Percentiles rank a stretch among this genome's conserved stretches.
Evolutionary conservation across 306 rosid genomes (phyloP).

Genomic region (Luffa acutangula): DNA sequence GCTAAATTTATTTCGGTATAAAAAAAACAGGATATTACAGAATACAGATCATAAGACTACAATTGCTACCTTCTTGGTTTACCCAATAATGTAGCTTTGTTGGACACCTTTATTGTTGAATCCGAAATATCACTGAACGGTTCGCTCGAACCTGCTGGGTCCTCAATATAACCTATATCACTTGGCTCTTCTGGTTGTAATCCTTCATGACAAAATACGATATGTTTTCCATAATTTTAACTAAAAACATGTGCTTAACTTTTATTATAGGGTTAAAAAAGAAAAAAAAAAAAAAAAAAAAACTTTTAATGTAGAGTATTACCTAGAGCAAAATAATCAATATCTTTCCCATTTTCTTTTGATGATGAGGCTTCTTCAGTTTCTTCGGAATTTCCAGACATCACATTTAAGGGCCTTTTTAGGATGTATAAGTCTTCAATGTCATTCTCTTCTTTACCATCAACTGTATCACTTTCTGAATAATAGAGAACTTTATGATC

Average conservation of each 20-base stretch:
- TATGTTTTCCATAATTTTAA: background rate
- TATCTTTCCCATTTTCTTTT: slow-evolving; percentile 11
- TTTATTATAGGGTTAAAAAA: background rate
- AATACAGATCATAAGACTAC: slow-evolving; percentile 11
- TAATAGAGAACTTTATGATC: slow-evolving; percentile 12
- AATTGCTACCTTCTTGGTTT: slow-evolving; percentile 56
- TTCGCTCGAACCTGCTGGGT: slow-evolving; percentile 23
- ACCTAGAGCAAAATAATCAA: slow-evolving; percentile 28
- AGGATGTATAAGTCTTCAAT: slow-evolving; percentile 2
- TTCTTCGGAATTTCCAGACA: slow-evolving; percentile 9
- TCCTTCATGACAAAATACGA: slow-evolving; percentile 37
- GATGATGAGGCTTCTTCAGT: slow-evolving; percentile 13
- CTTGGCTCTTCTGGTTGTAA: slow-evolving; percentile 33
- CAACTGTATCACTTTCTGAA: slow-evolving; percentile 13
- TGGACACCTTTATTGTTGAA: slow-evolving; percentile 25
- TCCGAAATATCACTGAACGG: slow-evolving; percentile 26
- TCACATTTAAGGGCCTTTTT: slow-evolving; percentile 5
- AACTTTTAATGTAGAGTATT: slow-evolving; percentile 13
- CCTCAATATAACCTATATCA: slow-evolving; percentile 25
- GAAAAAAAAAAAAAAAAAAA: background rate
- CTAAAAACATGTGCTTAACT: background rate
- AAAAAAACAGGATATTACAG: slow-evolving; percentile 18
- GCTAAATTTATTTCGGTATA: slow-evolving; percentile 9
- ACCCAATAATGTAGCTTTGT: slow-evolving; percentile 48
- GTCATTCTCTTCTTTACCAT: slow-evolving; percentile 12